Conservation (phyloP, 1,284 basidiomycete genomes). For the Apiotrichum siamense region DNA sequence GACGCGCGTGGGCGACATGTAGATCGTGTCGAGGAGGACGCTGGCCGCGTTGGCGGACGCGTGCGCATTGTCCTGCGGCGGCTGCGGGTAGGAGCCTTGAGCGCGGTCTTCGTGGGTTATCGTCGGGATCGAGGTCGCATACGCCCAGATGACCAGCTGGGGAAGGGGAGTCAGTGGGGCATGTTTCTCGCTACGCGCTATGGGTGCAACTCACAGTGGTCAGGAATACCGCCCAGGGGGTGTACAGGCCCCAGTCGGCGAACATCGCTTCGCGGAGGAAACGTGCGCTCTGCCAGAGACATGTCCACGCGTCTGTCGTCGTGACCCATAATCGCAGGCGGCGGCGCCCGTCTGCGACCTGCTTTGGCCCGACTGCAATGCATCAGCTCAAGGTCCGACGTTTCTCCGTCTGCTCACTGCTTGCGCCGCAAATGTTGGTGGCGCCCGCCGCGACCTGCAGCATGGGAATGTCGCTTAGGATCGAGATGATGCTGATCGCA, state of each 20-base stretch:
- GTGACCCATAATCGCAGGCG: constrained; percentile 34
- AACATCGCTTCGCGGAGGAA: constrained; percentile 34
- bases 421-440: constrained; percentile 29
- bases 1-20: constrained; percentile 11
- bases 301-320: constrained; percentile 39
- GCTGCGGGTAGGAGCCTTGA: not conserved
- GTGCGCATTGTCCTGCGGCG: constrained; percentile 2
- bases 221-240: constrained; percentile 35
- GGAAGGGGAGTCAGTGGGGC: not conserved
- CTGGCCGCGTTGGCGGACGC: constrained; percentile 1
- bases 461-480: constrained; percentile 41
- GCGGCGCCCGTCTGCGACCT: constrained; percentile 32
- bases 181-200: not conserved
- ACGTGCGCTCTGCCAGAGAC: constrained; percentile 39
- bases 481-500: constrained; percentile 36
- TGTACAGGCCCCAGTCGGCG: constrained; percentile 36
- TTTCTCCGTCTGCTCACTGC: constrained; percentile 14
- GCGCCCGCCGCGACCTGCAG: constrained; percentile 37
- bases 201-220: constrained; percentile 25
- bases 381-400: not conserved
- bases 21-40: constrained; percentile 20
- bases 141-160: constrained; percentile 32
- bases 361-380: constrained; percentile 25
- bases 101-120: constrained; percentile 2
- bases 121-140: constrained; percentile 15